Evolutionary conservation across 305 asterid species (phyloP).

Genomic region (Solanum hybrid): DNA sequence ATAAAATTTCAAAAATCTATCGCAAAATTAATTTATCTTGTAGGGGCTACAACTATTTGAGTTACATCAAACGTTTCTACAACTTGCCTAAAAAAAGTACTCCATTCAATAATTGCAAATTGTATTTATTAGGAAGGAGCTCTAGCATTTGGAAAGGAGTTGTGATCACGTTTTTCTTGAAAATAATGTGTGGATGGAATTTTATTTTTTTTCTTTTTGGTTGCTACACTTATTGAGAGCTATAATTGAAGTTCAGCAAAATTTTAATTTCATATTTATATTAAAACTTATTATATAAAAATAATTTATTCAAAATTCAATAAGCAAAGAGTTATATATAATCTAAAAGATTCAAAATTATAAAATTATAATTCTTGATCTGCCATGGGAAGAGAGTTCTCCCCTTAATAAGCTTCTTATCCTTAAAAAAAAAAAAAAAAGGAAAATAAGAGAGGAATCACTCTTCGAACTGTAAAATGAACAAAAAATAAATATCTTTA

Average conservation of each 20-base stretch:
- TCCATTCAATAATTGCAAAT: not conserved
- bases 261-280: not conserved
- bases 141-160: not conserved
- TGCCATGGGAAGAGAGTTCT: not conserved
- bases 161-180: not conserved
- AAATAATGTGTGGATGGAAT: not conserved
- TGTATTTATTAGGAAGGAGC: not conserved
- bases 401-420: not conserved
- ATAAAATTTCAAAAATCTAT: too few relatives aligned
- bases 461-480: rapidly evolving
- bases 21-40: not conserved
- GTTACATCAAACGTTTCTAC: not conserved
- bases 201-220: too few relatives aligned
- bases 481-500: rapidly evolving
- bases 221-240: not conserved
- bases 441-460: not conserved
- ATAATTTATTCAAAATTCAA: not conserved
- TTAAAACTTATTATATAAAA: not conserved
- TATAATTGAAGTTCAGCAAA: not conserved
- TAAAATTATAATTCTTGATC: not conserved
- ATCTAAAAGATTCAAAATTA: not conserved
- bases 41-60: not conserved
- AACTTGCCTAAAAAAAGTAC: not conserved
- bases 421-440: too few relatives aligned
- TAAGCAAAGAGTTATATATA: not conserved